phyloP scores from a whole-genome alignment of 441 rosid species.

The Aquilaria agallochum region DNA sequence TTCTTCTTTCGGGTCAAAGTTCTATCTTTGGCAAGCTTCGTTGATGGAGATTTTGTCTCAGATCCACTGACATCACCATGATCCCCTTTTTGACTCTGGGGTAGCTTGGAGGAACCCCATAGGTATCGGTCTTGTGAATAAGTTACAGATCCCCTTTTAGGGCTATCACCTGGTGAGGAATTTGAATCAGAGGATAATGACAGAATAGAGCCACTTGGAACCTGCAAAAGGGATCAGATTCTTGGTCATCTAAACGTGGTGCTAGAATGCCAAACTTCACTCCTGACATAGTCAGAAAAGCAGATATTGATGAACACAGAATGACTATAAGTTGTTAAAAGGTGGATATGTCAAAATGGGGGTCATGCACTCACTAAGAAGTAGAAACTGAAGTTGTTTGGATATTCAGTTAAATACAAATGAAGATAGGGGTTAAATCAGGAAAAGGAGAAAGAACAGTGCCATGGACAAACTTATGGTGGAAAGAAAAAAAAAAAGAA shows the following conservation, averaged over 20 bases:
- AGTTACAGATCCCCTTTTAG: conserved; percentile 24
- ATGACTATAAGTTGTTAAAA: neutral
- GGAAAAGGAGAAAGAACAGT: conserved; percentile 1
- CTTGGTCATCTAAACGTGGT: no score
- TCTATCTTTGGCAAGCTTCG: conserved; percentile 24
- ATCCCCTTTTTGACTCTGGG: conserved; percentile 16
- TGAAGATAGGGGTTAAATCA: neutral
- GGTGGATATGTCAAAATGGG: neutral
- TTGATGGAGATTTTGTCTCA: conserved; percentile 17
- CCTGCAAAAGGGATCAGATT: conserved; percentile 31
- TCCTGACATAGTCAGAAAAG: conserved; percentile 2
- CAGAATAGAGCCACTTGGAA: conserved; percentile 39
- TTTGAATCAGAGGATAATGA: conserved; percentile 59
- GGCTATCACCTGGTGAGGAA: conserved; percentile 36
- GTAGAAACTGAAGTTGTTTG: neutral
- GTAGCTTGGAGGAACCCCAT: conserved; percentile 17
- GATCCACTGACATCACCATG: conserved; percentile 15
- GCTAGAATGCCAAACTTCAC: conserved; percentile 10
- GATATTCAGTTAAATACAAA: neutral
- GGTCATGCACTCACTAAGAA: neutral
- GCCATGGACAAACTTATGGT: neutral
- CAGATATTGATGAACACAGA: neutral
- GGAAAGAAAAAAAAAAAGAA: neutral
- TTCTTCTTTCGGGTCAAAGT: conserved; percentile 31
- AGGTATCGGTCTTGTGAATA: conserved; percentile 18